Percentiles rank a stretch among this genome's conserved stretches.
Conservation (phyloP, 208 protist genomes). For the Leishmania gerbilli region DNA sequence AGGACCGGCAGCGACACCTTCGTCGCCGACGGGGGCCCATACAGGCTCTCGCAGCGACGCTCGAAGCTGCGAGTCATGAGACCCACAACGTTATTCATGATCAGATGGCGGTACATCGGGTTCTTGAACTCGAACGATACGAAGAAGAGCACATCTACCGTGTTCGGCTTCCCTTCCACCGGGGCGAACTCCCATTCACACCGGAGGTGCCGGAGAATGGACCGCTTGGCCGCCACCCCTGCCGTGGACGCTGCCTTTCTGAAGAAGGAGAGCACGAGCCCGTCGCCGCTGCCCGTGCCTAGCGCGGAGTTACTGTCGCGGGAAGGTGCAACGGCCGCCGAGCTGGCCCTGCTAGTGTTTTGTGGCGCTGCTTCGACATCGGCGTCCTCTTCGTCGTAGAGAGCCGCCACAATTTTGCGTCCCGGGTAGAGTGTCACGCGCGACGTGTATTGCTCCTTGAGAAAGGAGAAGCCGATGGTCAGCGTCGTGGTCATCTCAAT, state of each 20-base stretch:
- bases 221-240: slow-evolving; percentile 36
- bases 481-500: slow-evolving; percentile 75
- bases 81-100: slow-evolving; percentile 76
- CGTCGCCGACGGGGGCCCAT: slow-evolving; percentile 60
- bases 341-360: not conserved
- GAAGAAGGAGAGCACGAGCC: slow-evolving; percentile 41
- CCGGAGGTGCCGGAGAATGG: slow-evolving; percentile 55
- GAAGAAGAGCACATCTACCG: slow-evolving; percentile 73
- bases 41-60: slow-evolving; percentile 67
- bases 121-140: slow-evolving; percentile 84
- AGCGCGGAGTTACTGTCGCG: not conserved
- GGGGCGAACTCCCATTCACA: slow-evolving; percentile 79
- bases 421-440: slow-evolving; percentile 58
- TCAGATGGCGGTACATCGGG: slow-evolving; percentile 68
- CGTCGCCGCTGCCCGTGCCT: slow-evolving; percentile 9
- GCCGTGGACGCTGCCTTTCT: slow-evolving; percentile 38
- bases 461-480: slow-evolving; percentile 73
- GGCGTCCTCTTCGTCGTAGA: slow-evolving; percentile 46
- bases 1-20: slow-evolving; percentile 39
- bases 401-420: slow-evolving; percentile 48
- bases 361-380: not conserved
- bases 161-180: slow-evolving; percentile 37
- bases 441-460: slow-evolving; percentile 81
- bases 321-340: not conserved
- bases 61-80: slow-evolving; percentile 86